Evolutionary conservation across 2,329 filamentous ascomycete species (phyloP).

Genomic region (Paramyrothecium sp.): DNA sequence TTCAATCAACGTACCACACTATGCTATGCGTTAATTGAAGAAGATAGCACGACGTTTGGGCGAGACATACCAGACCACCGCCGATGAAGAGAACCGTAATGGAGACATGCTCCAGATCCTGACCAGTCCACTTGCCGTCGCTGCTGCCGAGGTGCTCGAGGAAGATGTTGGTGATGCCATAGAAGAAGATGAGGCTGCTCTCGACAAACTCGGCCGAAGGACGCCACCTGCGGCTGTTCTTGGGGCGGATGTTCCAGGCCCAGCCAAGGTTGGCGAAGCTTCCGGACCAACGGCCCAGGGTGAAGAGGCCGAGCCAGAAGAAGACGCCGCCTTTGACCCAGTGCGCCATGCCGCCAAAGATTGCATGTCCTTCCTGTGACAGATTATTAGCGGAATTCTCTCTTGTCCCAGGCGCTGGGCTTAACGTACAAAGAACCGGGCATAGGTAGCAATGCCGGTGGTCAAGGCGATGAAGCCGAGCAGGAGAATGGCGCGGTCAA

Average conservation of each 20-base stretch:
- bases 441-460: constrained; percentile 74
- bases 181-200: constrained; percentile 85
- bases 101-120: constrained; percentile 87
- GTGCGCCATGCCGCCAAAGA: constrained; percentile 88
- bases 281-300: constrained; percentile 85
- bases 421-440: constrained; percentile 75
- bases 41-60: not conserved
- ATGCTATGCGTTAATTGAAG: not conserved
- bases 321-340: constrained; percentile 95
- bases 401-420: not conserved
- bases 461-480: constrained; percentile 73
- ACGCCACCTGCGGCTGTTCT: constrained; percentile 55
- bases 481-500: constrained; percentile 76
- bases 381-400: constrained; percentile 1
- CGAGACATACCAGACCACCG: constrained; percentile 70
- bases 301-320: constrained; percentile 88
- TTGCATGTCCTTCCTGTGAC: constrained; percentile 57
- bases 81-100: constrained; percentile 94
- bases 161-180: constrained; percentile 88
- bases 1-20: constrained; percentile 84
- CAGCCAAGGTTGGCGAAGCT: constrained; percentile 89
- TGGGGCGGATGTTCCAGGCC: constrained; percentile 89
- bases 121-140: constrained; percentile 69
- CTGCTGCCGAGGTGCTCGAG: constrained; percentile 80
- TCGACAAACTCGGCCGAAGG: constrained; percentile 88